Evolutionary conservation across 495 filamentous ascomycete species (phyloP).

Genomic region (Hypoxylon fuscum): DNA sequence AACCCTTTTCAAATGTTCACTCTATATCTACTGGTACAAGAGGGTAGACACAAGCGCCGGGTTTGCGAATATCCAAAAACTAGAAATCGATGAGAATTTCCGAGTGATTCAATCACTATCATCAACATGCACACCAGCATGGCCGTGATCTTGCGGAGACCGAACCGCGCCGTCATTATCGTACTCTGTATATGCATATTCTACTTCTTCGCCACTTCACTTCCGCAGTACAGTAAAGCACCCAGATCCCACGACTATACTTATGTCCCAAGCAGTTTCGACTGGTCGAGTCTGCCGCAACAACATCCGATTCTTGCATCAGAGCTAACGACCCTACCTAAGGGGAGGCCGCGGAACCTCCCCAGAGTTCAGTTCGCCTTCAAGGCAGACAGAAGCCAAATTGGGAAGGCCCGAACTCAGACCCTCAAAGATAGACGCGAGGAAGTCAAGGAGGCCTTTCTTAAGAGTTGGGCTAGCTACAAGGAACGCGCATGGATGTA

Average conservation of each 20-base stretch:
- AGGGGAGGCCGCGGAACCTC: slow-evolving; percentile 63
- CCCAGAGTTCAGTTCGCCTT: slow-evolving; percentile 74
- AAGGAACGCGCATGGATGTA: slow-evolving; percentile 74
- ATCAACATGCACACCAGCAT: slow-evolving; percentile 6
- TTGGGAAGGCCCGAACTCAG: slow-evolving; percentile 56
- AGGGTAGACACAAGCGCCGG: too few relatives aligned
- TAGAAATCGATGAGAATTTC: neutral
- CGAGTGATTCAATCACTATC: neutral
- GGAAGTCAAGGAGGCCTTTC: slow-evolving; percentile 71
- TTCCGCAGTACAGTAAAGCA: slow-evolving; percentile 13
- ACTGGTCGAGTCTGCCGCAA: slow-evolving; percentile 69
- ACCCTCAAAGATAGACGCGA: slow-evolving; percentile 59
- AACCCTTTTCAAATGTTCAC: too few relatives aligned
- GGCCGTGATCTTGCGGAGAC: slow-evolving; percentile 17
- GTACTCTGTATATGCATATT: slow-evolving; percentile 9
- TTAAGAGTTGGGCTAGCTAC: slow-evolving; percentile 77
- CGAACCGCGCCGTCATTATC: slow-evolving; percentile 21
- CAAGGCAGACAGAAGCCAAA: slow-evolving; percentile 57
- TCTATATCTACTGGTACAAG: too few relatives aligned
- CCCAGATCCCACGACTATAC: slow-evolving; percentile 6
- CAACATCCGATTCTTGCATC: slow-evolving; percentile 65
- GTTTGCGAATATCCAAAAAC: too few relatives aligned
- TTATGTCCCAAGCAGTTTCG: slow-evolving; percentile 43
- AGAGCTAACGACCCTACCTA: slow-evolving; percentile 69
- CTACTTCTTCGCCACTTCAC: slow-evolving; percentile 20